phyloP scores from a whole-genome alignment of 495 filamentous ascomycete genomes.

The Aspergillus indologenus region DNA sequence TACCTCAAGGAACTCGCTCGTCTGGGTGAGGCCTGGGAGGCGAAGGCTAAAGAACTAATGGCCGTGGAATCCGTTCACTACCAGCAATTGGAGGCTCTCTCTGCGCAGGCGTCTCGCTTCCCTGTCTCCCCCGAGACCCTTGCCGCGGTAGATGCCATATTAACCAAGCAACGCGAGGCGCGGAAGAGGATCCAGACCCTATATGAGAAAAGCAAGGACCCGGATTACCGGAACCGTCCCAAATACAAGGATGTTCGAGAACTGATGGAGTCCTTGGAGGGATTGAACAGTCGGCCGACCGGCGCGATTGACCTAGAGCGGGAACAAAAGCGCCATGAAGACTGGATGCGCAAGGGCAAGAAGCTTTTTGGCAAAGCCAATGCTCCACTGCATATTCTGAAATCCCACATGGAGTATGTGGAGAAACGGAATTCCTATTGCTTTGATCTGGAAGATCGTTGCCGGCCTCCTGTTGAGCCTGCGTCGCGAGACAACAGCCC shows the following conservation, averaged over 20 bases:
- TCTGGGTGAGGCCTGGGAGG: constrained; percentile 83
- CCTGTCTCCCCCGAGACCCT: constrained; percentile 82
- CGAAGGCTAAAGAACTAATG: constrained; percentile 91
- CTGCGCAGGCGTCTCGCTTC: constrained; percentile 67
- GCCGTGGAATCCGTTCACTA: constrained; percentile 86
- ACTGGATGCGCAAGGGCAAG: constrained; percentile 99
- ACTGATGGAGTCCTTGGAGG: constrained; percentile 79
- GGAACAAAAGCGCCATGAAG: constrained; percentile 92
- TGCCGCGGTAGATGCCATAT: constrained; percentile 80
- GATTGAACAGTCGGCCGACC: constrained; percentile 84
- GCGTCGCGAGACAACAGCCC: constrained; percentile 82
- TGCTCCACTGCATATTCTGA: constrained; percentile 90
- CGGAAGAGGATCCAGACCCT: constrained; percentile 80
- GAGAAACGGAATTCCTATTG: constrained; percentile 82
- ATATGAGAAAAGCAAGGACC: constrained; percentile 70
- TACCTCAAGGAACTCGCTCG: constrained; percentile 72
- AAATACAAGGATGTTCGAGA: constrained; percentile 89
- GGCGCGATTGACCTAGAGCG: constrained; percentile 92
- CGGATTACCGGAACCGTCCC: constrained; percentile 74
- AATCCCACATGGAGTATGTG: constrained; percentile 91
- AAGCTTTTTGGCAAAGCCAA: constrained; percentile 99
- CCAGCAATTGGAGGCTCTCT: constrained; percentile 88
- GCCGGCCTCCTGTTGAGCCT: constrained; percentile 86
- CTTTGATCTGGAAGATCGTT: constrained; percentile 89
- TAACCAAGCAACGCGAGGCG: constrained; percentile 94